Percentiles rank a stretch among this genome's conserved stretches.
Conservation (phyloP, 768 basidiomycete species). For the Multifurca ochricompacta region DNA sequence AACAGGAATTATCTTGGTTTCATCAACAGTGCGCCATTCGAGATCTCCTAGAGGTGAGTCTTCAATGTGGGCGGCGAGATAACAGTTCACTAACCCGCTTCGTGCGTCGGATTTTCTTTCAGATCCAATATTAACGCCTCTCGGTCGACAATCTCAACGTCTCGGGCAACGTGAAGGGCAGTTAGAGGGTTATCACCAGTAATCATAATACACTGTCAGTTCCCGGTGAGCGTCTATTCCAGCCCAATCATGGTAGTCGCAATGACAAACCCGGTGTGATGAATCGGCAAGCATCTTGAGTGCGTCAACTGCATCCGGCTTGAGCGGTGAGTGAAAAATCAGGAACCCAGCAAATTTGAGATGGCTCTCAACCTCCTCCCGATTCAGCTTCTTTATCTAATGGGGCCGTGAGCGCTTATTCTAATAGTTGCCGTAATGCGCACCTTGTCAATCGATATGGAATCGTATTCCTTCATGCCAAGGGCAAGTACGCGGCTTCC, state of each 20-base stretch:
- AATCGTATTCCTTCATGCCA: conserved; percentile 77
- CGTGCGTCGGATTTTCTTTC: conserved; percentile 67
- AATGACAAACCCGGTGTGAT: conserved; percentile 77
- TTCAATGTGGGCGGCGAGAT: conserved; percentile 6
- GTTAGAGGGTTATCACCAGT: conserved; percentile 98
- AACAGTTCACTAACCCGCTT: conserved; percentile 43
- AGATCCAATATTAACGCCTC: conserved; percentile 90
- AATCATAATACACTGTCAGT: conserved; percentile 91
- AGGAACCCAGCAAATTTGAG: conserved; percentile 92
- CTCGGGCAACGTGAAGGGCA: conserved; percentile 89
- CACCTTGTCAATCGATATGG: conserved; percentile 65
- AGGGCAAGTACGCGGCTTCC: conserved; percentile 93
- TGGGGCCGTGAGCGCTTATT: not conserved
- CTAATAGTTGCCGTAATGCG: conserved; percentile 15
- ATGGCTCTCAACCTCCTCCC: conserved; percentile 71
- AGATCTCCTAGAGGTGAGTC: conserved; percentile 43
- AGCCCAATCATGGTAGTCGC: not conserved
- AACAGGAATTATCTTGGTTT: conserved; percentile 80
- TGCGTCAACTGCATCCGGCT: conserved; percentile 82
- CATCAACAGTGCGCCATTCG: conserved; percentile 91
- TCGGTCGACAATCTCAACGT: conserved; percentile 96
- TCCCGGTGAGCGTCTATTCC: conserved; percentile 9
- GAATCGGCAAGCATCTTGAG: conserved; percentile 94
- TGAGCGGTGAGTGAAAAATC: conserved; percentile 97
- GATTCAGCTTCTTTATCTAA: conserved; percentile 82